Evolutionary conservation across 192 early-diverging fungal species (phyloP).

Genomic region (Chytriomyces sp.): DNA sequence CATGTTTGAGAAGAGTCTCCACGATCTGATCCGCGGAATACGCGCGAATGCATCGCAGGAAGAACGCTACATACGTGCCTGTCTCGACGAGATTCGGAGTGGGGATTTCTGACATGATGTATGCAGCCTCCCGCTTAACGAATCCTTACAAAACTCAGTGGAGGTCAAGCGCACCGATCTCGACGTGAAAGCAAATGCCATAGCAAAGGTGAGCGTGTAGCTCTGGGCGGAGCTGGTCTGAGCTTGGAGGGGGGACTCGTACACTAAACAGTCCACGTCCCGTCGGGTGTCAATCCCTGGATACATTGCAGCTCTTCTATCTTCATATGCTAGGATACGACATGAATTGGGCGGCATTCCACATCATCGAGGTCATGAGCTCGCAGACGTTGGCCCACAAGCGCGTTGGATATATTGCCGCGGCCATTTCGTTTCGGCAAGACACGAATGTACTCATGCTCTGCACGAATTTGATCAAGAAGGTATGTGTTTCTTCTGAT

Average conservation of each 20-base stretch:
- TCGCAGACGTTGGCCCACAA: constrained; percentile 84
- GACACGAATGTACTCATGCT: constrained; percentile 97
- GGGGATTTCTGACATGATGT: not conserved
- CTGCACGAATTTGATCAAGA: constrained; percentile 94
- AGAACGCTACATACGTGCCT: constrained; percentile 80
- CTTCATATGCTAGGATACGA: constrained; percentile 98
- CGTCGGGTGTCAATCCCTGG: too few species aligned
- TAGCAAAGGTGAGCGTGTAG: constrained; percentile 92
- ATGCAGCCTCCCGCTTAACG: not conserved
- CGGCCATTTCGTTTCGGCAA: constrained; percentile 83
- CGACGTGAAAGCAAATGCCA: constrained; percentile 81
- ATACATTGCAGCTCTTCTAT: constrained; percentile 53
- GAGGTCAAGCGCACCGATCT: constrained; percentile 85
- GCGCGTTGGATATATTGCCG: constrained; percentile 89
- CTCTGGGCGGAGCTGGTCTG: too few species aligned
- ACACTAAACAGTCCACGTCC: too few species aligned
- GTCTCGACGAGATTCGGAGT: constrained; percentile 85
- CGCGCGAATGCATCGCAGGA: constrained; percentile 64
- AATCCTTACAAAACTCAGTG: constrained; percentile 4
- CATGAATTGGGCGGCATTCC: constrained; percentile 95
- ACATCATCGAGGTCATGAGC: constrained; percentile 96
- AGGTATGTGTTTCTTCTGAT: constrained; percentile 55
- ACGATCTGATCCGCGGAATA: constrained; percentile 93
- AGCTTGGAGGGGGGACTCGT: too few species aligned
- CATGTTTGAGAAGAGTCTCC: constrained; percentile 33